Evolutionary conservation across 768 basidiomycete species (phyloP).

Genomic region (Trametes meyenii): DNA sequence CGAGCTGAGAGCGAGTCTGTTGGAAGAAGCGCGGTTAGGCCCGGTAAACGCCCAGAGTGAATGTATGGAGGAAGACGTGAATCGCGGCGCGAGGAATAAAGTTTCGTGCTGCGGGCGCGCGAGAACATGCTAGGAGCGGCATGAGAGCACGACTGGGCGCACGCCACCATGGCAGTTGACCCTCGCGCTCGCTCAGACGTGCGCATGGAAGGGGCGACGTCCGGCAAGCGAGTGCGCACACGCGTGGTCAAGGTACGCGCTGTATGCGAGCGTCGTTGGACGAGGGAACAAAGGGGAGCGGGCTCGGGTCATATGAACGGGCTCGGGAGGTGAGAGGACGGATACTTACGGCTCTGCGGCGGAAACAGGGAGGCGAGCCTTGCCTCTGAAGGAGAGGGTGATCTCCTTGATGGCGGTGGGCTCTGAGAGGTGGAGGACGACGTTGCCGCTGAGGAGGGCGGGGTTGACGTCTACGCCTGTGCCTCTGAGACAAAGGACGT

Average conservation of each 20-base stretch:
- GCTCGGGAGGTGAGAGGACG: conserved; percentile 18
- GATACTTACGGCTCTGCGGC: conserved; percentile 59
- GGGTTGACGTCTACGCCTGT: conserved; percentile 85
- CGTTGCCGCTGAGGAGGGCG: conserved; percentile 75
- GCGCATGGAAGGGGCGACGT: neutral
- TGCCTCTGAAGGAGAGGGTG: conserved; percentile 82
- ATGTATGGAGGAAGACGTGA: conserved; percentile 14
- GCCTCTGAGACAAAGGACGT: conserved; percentile 72
- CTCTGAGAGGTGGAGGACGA: conserved; percentile 80
- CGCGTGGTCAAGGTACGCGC: neutral
- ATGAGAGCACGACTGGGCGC: neutral
- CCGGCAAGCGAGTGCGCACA: conserved; percentile 10
- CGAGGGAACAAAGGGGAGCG: neutral
- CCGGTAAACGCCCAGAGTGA: neutral
- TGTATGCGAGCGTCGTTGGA: neutral
- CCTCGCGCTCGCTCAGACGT: neutral
- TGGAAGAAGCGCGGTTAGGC: conserved; percentile 2
- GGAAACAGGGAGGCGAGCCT: conserved; percentile 68
- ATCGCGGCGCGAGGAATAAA: conserved; percentile 4
- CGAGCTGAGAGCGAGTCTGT: conserved; percentile 41
- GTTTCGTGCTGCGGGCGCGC: conserved; percentile 4
- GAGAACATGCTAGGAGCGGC: neutral
- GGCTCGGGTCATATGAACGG: conserved; percentile 10
- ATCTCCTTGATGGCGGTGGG: conserved; percentile 84
- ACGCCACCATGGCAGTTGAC: neutral